Conservation (phyloP, 805 yeast genomes). For the Cyberlindnera mississippiensis region DNA sequence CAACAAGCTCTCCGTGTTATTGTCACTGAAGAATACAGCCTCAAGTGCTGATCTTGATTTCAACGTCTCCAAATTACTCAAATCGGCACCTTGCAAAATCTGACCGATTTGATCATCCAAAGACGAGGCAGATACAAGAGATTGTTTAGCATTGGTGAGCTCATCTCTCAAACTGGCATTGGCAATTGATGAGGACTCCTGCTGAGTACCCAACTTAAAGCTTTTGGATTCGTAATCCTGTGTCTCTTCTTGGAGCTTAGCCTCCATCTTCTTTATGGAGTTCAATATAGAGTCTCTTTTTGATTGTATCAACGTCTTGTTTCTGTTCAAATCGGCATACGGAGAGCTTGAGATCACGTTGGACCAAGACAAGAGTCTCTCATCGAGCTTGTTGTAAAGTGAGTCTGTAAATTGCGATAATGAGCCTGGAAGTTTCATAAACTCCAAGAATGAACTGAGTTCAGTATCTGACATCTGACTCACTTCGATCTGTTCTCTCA, state of each 20-base stretch:
- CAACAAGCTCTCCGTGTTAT: constrained; percentile 43
- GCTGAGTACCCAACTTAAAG: constrained; percentile 32
- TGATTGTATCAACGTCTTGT: constrained; percentile 26
- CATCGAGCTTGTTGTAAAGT: constrained; percentile 28
- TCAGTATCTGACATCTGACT: constrained; percentile 79
- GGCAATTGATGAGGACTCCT: constrained; percentile 32
- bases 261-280: constrained; percentile 35
- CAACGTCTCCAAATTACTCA: constrained; percentile 41
- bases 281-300: constrained; percentile 37
- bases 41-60: constrained; percentile 38
- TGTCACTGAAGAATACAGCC: constrained; percentile 17
- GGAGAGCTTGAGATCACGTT: constrained; percentile 24
- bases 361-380: constrained; percentile 30
- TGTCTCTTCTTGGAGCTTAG: constrained; percentile 32
- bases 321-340: constrained; percentile 30
- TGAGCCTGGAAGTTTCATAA: constrained; percentile 67
- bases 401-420: constrained; percentile 46
- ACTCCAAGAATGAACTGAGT: constrained; percentile 73
- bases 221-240: constrained; percentile 32
- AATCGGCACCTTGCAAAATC: constrained; percentile 38
- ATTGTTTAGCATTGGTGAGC: constrained; percentile 50
- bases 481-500: constrained; percentile 70
- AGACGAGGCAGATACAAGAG: constrained; percentile 55
- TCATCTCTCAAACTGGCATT: constrained; percentile 50
- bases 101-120: constrained; percentile 54